Evolutionary conservation across 1,139 yeast species (phyloP).

Genomic region (Debaryomyces sp.): DNA sequence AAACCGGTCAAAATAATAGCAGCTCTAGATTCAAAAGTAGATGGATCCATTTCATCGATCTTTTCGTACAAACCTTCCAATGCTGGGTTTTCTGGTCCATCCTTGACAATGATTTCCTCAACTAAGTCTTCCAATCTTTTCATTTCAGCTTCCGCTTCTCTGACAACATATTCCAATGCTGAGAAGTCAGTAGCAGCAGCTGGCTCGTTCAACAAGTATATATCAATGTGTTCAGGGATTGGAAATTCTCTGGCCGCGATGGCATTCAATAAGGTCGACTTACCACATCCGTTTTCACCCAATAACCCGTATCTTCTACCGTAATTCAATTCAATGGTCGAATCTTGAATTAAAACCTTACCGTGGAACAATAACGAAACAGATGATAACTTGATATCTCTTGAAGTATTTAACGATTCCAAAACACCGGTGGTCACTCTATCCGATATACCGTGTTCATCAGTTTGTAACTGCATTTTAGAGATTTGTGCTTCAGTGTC

Average conservation of each 20-base stretch:
- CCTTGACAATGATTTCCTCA: constrained; percentile 85
- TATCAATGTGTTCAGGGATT: constrained; percentile 87
- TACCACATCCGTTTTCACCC: constrained; percentile 99
- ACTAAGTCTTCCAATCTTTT: constrained; percentile 89
- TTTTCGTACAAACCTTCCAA: constrained; percentile 92
- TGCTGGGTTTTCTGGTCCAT: constrained; percentile 90
- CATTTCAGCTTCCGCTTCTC: constrained; percentile 93
- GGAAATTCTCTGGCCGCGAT: constrained; percentile 97
- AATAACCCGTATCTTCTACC: constrained; percentile 96
- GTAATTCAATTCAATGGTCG: constrained; percentile 87
- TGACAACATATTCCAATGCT: constrained; percentile 94
- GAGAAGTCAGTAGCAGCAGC: constrained; percentile 92
- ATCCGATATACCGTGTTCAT: constrained; percentile 90
- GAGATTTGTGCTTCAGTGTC: constrained; percentile 76
- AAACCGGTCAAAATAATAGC: constrained; percentile 95
- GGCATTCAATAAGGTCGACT: constrained; percentile 90
- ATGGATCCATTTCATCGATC: constrained; percentile 94
- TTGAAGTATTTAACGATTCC: constrained; percentile 83
- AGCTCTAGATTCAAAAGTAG: constrained; percentile 95
- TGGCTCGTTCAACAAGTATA: constrained; percentile 93
- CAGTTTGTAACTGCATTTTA: constrained; percentile 88
- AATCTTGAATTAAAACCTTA: constrained; percentile 91
- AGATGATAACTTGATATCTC: constrained; percentile 91
- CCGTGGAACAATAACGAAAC: constrained; percentile 96
- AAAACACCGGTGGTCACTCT: constrained; percentile 98